A percentile compares a stretch with the other conserved stretches of the same genome.
phyloP scores from a whole-genome alignment of 345 rosid species.

The Physaria fendleri region DNA sequence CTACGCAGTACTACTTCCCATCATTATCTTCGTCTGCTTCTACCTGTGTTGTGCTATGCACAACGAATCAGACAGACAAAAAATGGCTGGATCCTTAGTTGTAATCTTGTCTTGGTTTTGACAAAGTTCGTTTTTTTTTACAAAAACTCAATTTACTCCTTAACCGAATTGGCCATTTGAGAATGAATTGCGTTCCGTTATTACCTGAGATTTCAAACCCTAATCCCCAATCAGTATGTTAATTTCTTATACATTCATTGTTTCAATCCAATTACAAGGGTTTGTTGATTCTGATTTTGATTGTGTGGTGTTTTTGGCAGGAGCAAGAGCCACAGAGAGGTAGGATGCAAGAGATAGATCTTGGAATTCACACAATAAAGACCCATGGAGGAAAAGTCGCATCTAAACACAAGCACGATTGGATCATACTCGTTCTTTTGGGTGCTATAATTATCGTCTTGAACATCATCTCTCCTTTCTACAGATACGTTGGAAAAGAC shows the following conservation, averaged over 20 bases:
- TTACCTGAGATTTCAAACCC: background rate
- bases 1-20: slow-evolving; percentile 58
- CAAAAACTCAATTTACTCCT: background rate
- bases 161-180: background rate
- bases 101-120: background rate
- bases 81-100: background rate
- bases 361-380: slow-evolving; percentile 41
- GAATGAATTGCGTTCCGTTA: slow-evolving; percentile 20
- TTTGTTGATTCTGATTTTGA: background rate
- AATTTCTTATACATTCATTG: background rate
- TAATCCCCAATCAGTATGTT: background rate
- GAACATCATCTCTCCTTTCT: slow-evolving; percentile 56
- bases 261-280: background rate
- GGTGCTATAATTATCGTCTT: slow-evolving; percentile 36
- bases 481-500: slow-evolving; percentile 65
- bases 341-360: slow-evolving; percentile 44
- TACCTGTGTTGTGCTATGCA: too few relatives aligned
- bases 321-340: slow-evolving; percentile 20
- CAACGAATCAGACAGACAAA: slow-evolving; percentile 2
- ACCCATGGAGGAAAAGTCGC: slow-evolving; percentile 64
- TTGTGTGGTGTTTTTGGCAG: background rate
- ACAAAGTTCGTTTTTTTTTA: background rate
- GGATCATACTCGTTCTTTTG: slow-evolving; percentile 66
- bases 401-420: slow-evolving; percentile 53
- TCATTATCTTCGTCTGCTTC: slow-evolving; percentile 40